Evolutionary conservation across 139 green algal species (phyloP).

Genomic region (Tetraselmis chui): DNA sequence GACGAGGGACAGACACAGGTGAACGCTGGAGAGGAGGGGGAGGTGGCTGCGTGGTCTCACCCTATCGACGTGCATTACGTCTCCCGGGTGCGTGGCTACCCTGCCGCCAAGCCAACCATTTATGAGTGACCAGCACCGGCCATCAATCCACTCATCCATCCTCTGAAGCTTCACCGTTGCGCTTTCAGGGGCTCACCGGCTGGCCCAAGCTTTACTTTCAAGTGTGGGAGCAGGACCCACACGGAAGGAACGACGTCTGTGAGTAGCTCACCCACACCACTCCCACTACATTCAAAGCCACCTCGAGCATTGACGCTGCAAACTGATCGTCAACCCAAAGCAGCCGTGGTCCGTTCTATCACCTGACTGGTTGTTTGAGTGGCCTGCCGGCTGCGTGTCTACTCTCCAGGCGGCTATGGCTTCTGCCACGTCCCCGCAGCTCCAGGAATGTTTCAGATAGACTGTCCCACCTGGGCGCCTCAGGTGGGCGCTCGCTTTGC

Average conservation of each 20-base stretch:
- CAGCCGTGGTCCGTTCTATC: too few species aligned
- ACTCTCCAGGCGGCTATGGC: constrained; percentile 56
- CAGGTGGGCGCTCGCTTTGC: constrained; percentile 28
- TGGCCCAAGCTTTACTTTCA: constrained; percentile 80
- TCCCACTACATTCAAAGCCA: too few species aligned
- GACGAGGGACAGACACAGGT: constrained; percentile 60
- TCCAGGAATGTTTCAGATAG: constrained; percentile 54
- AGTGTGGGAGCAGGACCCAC: constrained; percentile 61
- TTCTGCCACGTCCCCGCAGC: constrained; percentile 68
- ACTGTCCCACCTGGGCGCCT: constrained; percentile 62
- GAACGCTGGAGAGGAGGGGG: constrained; percentile 39
- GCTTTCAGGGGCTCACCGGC: constrained; percentile 36
- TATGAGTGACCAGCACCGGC: not conserved
- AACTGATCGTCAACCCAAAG: too few species aligned
- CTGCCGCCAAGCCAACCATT: not conserved
- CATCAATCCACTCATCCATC: not conserved
- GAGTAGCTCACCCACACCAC: constrained; percentile 15
- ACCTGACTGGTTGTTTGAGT: too few species aligned
- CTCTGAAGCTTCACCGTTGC: too few species aligned
- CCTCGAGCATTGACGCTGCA: too few species aligned
- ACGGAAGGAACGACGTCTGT: constrained; percentile 64
- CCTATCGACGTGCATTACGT: constrained; percentile 68
- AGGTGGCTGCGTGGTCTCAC: constrained; percentile 62
- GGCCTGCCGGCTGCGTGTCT: too few species aligned
- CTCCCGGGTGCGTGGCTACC: constrained; percentile 25